Evolutionary conservation across 768 basidiomycete species (phyloP), one percentile per base, ranked within the genome.

Genomic region (Hypsizygus marmoreus): DNA sequence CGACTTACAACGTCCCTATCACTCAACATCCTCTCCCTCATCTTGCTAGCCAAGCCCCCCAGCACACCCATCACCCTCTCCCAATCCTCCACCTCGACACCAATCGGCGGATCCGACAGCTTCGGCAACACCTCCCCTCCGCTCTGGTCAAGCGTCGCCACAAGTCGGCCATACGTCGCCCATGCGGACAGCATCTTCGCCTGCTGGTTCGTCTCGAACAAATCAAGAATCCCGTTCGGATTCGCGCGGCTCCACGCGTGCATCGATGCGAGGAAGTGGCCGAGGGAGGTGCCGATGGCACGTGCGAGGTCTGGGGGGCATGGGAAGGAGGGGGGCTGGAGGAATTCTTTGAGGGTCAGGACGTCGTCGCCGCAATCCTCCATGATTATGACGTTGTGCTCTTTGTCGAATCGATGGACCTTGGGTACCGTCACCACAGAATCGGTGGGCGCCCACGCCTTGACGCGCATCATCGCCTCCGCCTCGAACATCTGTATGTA

Each of bases 311-410:
- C 16, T 6, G 7, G 16, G 4, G 43, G 28, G 2, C 20, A 17
- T 10, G 46, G 35, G 13, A 63, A 31, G 2, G 62, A 36, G 1
- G 68, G 50, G 3, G 66, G 60, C 29, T 62, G 49, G 57, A 70
- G 57, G 50, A 65, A 67, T 3, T 62, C 62, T 56, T 81, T 80
- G 45, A 82, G 68, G 1, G 68, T 66, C 10, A 66, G 47, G 19
- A 62, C 50, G 14, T 55, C 53, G 24, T 56, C 59, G 3, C 85
- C 84, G 40, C 70, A 72, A 47, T 87, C 85, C 34, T 83, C 79
- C 72, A 86, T 83, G 57, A 87, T 73, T 29, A 86, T 70, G 11
- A 74, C 76, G 49, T 76, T 67, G 8, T 59, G 68, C 19, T 63
- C 65, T 30, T 71, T 59, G 53, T 87, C 84, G 56, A 77, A 75